phyloP scores from a whole-genome alignment of 1,284 basidiomycete species.

The Marasmius sp. region DNA sequence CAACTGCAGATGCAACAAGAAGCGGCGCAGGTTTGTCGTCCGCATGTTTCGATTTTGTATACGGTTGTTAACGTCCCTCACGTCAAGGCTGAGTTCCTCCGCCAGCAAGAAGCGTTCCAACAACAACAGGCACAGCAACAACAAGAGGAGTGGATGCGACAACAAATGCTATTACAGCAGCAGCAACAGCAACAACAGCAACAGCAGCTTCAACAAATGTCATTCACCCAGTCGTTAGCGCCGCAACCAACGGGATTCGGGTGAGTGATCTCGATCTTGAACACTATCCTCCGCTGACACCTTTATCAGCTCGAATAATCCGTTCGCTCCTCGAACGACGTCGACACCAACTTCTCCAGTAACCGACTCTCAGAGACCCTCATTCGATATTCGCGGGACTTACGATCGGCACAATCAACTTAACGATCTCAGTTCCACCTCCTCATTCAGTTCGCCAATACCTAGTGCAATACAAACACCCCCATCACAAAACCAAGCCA shows the following conservation, averaged over 20 bases:
- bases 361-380: slow-evolving; percentile 29
- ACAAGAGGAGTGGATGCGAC: slow-evolving; percentile 69
- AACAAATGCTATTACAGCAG: slow-evolving; percentile 60
- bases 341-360: slow-evolving; percentile 34
- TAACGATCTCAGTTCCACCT: slow-evolving; percentile 36
- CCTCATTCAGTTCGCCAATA: slow-evolving; percentile 34
- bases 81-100: slow-evolving; percentile 64
- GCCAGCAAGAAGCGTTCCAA: slow-evolving; percentile 69
- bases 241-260: slow-evolving; percentile 75
- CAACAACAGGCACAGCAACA: slow-evolving; percentile 59
- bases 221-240: slow-evolving; percentile 45
- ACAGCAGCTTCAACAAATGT: slow-evolving; percentile 56
- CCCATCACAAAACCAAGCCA: slow-evolving; percentile 25
- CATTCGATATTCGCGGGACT: slow-evolving; percentile 66
- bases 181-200: slow-evolving; percentile 56
- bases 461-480: slow-evolving; percentile 25
- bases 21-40: slow-evolving; percentile 53
- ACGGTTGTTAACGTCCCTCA: neutral
- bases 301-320: slow-evolving; percentile 85
- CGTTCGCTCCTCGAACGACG: slow-evolving; percentile 63
- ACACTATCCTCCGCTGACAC: slow-evolving; percentile 1
- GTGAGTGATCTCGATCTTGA: slow-evolving; percentile 29
- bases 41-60: slow-evolving; percentile 7
- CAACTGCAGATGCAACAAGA: slow-evolving; percentile 93
- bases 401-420: slow-evolving; percentile 43